Evolutionary conservation across 208 protist species (phyloP).

Genomic region (Herpetomonas muscarum): DNA sequence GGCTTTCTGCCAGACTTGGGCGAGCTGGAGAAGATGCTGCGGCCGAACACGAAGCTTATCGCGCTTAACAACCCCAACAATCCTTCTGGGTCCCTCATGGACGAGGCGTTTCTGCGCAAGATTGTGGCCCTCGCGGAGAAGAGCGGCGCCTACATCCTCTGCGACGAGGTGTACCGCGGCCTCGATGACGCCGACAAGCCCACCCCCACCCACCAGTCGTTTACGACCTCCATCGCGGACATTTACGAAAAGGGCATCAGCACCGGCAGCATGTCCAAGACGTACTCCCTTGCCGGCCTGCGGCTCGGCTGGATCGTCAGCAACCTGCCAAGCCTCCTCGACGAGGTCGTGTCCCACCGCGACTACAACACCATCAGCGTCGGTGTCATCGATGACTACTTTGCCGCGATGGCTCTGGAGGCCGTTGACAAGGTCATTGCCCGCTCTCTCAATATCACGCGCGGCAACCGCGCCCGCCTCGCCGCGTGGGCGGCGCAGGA

Average conservation of each 20-base stretch:
- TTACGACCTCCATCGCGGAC: conserved; percentile 8
- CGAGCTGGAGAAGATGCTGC: conserved; percentile 2
- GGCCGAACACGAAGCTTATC: conserved; percentile 12
- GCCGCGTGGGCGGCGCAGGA: conserved; percentile 3
- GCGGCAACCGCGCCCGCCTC: conserved; percentile 2
- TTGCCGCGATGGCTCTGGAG: conserved; percentile 6
- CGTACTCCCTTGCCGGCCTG: conserved; percentile 11
- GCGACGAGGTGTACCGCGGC: conserved; percentile 13
- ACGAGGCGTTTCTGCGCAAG: conserved; percentile 2
- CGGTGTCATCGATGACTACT: conserved; percentile 11
- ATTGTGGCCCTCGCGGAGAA: conserved; percentile 8
- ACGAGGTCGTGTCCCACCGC: conserved; percentile 8
- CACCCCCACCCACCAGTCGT: not conserved
- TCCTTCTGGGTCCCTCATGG: conserved; percentile 9
- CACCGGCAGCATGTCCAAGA: conserved; percentile 14
- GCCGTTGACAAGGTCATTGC: conserved; percentile 5
- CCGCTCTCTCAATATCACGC: conserved; percentile 7
- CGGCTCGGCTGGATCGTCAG: conserved; percentile 11
- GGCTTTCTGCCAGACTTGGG: conserved; percentile 9
- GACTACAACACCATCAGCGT: conserved; percentile 20
- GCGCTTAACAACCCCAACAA: conserved; percentile 15
- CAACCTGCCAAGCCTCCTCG: not conserved
- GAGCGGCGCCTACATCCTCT: conserved; percentile 9
- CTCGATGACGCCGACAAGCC: not conserved
- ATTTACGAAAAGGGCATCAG: conserved; percentile 13